These are phyloP conservation scores for Nemania sp. DNA, from an alignment of 2,329 filamentous ascomycete genomes.

Conservation along the genomic window DNA sequence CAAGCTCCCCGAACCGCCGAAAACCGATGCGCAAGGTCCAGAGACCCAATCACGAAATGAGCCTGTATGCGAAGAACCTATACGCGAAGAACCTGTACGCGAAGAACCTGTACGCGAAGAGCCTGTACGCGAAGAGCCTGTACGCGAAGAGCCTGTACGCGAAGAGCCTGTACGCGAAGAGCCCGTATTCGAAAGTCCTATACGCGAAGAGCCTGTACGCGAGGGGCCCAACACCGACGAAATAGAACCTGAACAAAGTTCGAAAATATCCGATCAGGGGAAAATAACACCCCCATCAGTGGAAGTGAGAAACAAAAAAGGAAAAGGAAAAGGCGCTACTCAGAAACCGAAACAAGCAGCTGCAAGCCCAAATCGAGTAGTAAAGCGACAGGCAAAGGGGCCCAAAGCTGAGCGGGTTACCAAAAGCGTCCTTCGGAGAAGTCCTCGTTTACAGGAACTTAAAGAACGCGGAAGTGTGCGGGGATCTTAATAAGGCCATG, in stretches of 20 bases:
- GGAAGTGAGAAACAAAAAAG: background rate
- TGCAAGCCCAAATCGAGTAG: background rate
- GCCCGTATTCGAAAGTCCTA: no score
- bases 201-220: no score
- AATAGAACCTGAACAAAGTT: background rate
- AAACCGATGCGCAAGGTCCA: background rate
- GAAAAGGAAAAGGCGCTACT: background rate
- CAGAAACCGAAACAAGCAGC: background rate
- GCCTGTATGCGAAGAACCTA: no score
- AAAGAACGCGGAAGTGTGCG: background rate
- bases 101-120: no score
- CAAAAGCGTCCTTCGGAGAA: background rate
- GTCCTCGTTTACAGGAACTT: slow-evolving; percentile 7
- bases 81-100: no score
- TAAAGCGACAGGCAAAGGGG: background rate
- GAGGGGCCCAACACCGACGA: no score
- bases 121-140: no score
- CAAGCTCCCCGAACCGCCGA: background rate
- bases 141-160: no score
- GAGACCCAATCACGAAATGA: background rate
- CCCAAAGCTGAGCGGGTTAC: background rate
- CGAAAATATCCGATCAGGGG: no score
- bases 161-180: no score
- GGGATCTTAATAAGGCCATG: background rate
- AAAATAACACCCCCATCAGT: background rate